Evolutionary conservation across 2,329 filamentous ascomycete genomes (phyloP).

Genomic region (Epichloe typhina): DNA sequence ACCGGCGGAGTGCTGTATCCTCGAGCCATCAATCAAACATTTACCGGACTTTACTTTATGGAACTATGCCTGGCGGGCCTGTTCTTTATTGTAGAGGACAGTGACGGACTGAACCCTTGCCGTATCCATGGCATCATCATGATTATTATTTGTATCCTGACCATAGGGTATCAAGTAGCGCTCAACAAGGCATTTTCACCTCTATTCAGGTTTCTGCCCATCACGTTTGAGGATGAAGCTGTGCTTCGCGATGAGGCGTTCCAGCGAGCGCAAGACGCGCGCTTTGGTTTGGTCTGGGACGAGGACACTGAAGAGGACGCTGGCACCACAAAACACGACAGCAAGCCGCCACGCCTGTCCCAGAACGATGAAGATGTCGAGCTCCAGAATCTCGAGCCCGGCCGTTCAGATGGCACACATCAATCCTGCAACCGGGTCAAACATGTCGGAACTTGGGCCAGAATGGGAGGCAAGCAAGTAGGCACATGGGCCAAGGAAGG

Average conservation of each 20-base stretch:
- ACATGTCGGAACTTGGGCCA: conserved; percentile 34
- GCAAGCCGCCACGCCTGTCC: conserved; percentile 14
- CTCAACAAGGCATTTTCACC: conserved; percentile 77
- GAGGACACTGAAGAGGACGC: conserved; percentile 28
- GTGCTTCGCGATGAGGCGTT: conserved; percentile 85
- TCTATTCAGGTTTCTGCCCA: conserved; percentile 77
- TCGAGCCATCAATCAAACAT: conserved; percentile 85
- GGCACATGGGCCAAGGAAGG: conserved; percentile 27
- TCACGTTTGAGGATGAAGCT: conserved; percentile 91
- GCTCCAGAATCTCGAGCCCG: conserved; percentile 24
- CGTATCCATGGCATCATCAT: conserved; percentile 71
- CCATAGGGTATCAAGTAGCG: conserved; percentile 63
- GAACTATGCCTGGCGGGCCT: conserved; percentile 80
- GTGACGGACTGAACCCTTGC: conserved; percentile 41
- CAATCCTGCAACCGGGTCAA: conserved; percentile 32
- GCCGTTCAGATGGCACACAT: conserved; percentile 6
- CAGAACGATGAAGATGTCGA: conserved; percentile 26
- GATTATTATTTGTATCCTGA: conserved; percentile 61
- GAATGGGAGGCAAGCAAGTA: conserved; percentile 15
- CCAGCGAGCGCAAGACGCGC: conserved; percentile 59
- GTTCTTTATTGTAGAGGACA: conserved; percentile 65
- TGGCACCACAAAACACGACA: conserved; percentile 14
- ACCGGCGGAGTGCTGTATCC: conserved; percentile 90
- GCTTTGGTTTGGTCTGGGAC: conserved; percentile 47
- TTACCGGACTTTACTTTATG: conserved; percentile 91